Evolutionary conservation across 371 early-diverging fungal species (phyloP).

Genomic region (Rhizopus stolonifer): DNA sequence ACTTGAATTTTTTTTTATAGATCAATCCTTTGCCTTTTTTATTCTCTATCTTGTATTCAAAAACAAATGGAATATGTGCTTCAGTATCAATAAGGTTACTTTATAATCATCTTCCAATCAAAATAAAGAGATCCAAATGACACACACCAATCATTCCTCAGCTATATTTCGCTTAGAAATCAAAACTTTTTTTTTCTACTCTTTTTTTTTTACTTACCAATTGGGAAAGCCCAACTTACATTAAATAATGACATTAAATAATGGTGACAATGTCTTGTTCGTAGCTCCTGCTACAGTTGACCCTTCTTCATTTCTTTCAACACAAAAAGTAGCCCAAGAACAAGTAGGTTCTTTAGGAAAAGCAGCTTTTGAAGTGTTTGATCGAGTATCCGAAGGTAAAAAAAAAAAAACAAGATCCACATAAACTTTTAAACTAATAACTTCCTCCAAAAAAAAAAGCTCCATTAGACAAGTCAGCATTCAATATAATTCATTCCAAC

Average conservation of each 20-base stretch:
- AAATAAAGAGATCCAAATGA: too few relatives aligned
- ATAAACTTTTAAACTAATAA: conserved; percentile 64
- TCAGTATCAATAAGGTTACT: too few relatives aligned
- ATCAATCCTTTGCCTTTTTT: too few relatives aligned
- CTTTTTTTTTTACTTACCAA: not conserved
- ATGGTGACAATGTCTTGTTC: conserved; percentile 36
- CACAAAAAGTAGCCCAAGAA: conserved; percentile 25
- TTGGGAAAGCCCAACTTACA: conserved; percentile 7
- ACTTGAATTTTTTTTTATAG: too few relatives aligned
- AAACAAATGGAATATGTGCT: too few relatives aligned
- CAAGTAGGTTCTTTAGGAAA: conserved; percentile 46
- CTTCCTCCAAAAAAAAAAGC: conserved; percentile 74
- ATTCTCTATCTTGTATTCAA: too few relatives aligned
- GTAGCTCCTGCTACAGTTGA: conserved; percentile 40
- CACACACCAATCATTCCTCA: too few relatives aligned
- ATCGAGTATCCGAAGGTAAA: conserved; percentile 48
- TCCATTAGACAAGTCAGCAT: conserved; percentile 35
- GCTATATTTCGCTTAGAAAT: conserved; percentile 1
- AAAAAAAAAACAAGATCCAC: not conserved
- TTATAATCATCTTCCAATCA: too few relatives aligned
- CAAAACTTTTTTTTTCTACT: not conserved
- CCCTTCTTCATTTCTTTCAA: conserved; percentile 27
- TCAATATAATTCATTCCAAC: conserved; percentile 40
- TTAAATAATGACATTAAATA: conserved; percentile 6
- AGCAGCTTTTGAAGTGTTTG: conserved; percentile 44